Conservation (phyloP, 176 grass and related monocot species). For the Avena eriantha region DNA sequence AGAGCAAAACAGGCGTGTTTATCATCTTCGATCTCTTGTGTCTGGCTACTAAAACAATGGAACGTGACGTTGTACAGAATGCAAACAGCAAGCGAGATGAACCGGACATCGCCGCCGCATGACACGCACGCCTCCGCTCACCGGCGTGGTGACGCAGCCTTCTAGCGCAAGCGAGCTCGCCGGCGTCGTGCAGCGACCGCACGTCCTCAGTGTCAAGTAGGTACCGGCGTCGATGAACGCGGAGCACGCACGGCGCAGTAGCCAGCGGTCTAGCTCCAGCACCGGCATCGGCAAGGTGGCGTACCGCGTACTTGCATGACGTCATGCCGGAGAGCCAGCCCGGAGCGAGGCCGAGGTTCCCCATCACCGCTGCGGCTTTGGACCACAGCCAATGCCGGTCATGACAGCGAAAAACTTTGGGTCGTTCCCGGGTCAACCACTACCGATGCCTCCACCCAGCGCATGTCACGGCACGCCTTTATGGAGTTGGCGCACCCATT, state of each 20-base stretch:
- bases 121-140: conserved; percentile 49
- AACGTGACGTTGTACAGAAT: too few relatives aligned
- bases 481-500: conserved; percentile 59
- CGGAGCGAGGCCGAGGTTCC: conserved; percentile 38
- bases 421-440: background rate
- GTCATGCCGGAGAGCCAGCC: background rate
- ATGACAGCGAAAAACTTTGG: conserved; percentile 42
- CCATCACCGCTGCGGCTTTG: conserved; percentile 44
- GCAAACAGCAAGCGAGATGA: too few relatives aligned
- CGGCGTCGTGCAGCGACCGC: conserved; percentile 45
- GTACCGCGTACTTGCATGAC: background rate
- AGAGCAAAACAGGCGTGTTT: too few relatives aligned
- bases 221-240: conserved; percentile 61
- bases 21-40: too few relatives aligned
- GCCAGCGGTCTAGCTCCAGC: conserved; percentile 40
- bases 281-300: conserved; percentile 24
- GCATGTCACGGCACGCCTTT: conserved; percentile 48
- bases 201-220: conserved; percentile 74
- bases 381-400: conserved; percentile 31
- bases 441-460: background rate
- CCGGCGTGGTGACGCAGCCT: conserved; percentile 49
- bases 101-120: too few relatives aligned
- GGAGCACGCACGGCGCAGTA: conserved; percentile 46
- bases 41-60: too few relatives aligned
- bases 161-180: conserved; percentile 53